A percentile compares a stretch with the other conserved stretches of the same genome.
phyloP scores from a whole-genome alignment of 371 early-diverging fungal species.

The Batkoa obscura region DNA sequence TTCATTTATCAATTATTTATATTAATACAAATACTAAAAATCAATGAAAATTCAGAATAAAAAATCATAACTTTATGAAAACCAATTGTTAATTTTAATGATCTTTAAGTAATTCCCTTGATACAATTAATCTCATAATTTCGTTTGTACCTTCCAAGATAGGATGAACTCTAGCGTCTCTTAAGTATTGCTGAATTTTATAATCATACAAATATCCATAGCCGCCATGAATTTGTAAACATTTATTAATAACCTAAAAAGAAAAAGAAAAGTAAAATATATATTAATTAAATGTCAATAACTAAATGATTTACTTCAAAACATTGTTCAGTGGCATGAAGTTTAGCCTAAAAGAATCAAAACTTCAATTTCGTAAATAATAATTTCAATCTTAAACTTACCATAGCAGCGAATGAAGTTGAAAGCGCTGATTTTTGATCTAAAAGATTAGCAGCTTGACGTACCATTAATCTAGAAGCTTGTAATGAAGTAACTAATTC shows the following conservation, averaged over 20 bases:
- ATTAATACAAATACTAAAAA: no score
- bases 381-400: no score
- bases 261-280: no score
- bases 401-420: conserved; percentile 18
- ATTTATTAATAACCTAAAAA: conserved; percentile 19
- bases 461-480: conserved; percentile 28
- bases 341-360: no score
- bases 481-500: conserved; percentile 30
- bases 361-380: no score
- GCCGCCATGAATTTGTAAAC: conserved; percentile 31
- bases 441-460: conserved; percentile 30
- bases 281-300: no score
- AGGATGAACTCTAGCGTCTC: conserved; percentile 34
- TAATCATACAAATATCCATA: conserved; percentile 42
- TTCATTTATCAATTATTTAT: no score
- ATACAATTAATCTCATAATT: conserved; percentile 32
- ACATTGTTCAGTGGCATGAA: conserved; percentile 31
- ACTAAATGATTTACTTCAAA: no score
- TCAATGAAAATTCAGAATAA: no score
- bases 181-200: conserved; percentile 33
- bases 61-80: no score
- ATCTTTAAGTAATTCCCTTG: conserved; percentile 16
- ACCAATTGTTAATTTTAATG: no score
- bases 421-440: conserved; percentile 18
- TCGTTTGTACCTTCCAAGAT: conserved; percentile 42